Evolutionary conservation across 192 early-diverging fungal genomes (phyloP), one percentile per base, ranked within the genome.

Genomic region (Rhizophagus clarus): DNA sequence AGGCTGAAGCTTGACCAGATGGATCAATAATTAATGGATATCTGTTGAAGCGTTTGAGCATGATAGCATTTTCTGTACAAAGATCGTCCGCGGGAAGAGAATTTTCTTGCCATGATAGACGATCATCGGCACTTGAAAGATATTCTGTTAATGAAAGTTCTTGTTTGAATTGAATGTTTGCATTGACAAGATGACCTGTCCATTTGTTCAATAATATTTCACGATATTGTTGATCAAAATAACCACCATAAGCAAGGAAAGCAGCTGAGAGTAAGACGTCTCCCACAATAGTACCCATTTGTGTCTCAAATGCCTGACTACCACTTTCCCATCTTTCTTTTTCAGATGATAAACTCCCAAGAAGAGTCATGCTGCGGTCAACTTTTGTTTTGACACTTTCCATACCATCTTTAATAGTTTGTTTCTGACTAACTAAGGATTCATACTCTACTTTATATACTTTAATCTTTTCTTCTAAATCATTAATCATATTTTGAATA

Each of bases 21-120:
- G 98, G 98, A 87, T 99, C 98, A 82, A 99, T 97, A 76, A 99
- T 89, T 61, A 99, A 88, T 66, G 98, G 97, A 83, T 98, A 99
- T 76, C 98, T 90, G 82, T 97, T 97, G 88, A 93, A 96, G 17
- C 94, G 91, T 77, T 95, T 91, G 56, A 99, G 87, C 93, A 99
- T 99, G 67, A 99, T 94, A 9, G 98, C 98, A 83, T 99, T 99
- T 88, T 99, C 98, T 72, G 93, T 95, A 81, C 96, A 98, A 71
- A 98, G 90, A 60, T 95, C 93, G 85, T 98, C 97, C 6, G 94
- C 89, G 12, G 97, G 94, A 40, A 99, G 87, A 6, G 90, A 84
- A 62, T 94, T 91, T 51, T 88, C 90, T 72, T 94, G 94, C 98
- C 98, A 99, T 29, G 89, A 89, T 12, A 97, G 84, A 26, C 96